phyloP scores from a whole-genome alignment of 2,329 filamentous ascomycete species.

The Cladorrhinum sp. region DNA sequence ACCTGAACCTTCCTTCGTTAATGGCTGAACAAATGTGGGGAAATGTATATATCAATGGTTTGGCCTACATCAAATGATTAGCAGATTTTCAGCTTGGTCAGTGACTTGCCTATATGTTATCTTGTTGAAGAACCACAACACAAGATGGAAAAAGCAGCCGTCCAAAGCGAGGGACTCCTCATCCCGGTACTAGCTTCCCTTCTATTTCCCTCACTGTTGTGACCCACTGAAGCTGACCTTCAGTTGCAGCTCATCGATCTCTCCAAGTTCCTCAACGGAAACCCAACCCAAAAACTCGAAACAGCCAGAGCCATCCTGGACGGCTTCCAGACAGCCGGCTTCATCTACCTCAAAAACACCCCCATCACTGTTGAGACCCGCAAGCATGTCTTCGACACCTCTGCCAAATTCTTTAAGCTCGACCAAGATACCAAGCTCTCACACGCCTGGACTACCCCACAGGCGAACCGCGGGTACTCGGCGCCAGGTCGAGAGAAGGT shows the following conservation, averaged over 20 bases:
- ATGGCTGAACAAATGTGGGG: background rate
- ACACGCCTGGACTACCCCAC: slow-evolving; percentile 68
- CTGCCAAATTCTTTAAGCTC: slow-evolving; percentile 68
- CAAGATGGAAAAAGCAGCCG: slow-evolving; percentile 35
- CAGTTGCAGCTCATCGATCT: slow-evolving; percentile 74
- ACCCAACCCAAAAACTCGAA: slow-evolving; percentile 55
- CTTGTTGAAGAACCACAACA: background rate
- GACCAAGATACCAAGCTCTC: slow-evolving; percentile 60
- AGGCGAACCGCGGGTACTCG: slow-evolving; percentile 72
- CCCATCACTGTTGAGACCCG: slow-evolving; percentile 62
- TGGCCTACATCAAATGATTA: background rate
- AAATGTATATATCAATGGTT: background rate
- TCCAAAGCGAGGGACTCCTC: slow-evolving; percentile 31
- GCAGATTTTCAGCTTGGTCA: background rate
- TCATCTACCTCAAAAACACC: slow-evolving; percentile 84
- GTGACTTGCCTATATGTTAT: background rate
- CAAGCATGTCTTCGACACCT: slow-evolving; percentile 61
- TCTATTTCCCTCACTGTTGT: background rate
- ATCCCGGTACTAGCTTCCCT: slow-evolving; percentile 27
- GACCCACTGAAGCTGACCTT: slow-evolving; percentile 4
- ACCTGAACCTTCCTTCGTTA: background rate
- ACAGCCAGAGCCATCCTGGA: slow-evolving; percentile 70
- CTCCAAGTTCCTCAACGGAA: slow-evolving; percentile 65
- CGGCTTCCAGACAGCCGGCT: slow-evolving; percentile 82
- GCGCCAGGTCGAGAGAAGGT: slow-evolving; percentile 70